Base-by-base conservation (phyloP, 2,329 filamentous ascomycete species). In the Venturia aucupariae region DNA sequence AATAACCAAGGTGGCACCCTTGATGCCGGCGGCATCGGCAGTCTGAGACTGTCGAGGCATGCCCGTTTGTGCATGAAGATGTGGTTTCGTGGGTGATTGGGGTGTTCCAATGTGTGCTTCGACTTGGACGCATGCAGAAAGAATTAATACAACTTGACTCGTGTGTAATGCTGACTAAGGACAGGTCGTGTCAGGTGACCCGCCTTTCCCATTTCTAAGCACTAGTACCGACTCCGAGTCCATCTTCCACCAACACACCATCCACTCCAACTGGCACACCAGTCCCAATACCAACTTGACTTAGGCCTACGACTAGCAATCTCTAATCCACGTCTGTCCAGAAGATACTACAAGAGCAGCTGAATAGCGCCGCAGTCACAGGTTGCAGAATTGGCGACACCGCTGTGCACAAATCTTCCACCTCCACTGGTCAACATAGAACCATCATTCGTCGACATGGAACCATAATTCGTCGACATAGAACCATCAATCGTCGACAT, bases 1-100 rank as follows among this genome's bases (percentile, higher is more conserved):
- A 71, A 99, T 81, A 57, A 99, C 83, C 63, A 99, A 86, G 0
- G 92, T 96, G 54, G 63, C 65, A 44, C 65, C 62, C 39, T 65
- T 64, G 48, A 64, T 46, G 38, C 46, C 44, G 27, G 30, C n/a
- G 27, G 32, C 42, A 24, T 42, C 41, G n/a, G 41, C 59, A 60
- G 59, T 41, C 59, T 60, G 35, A n/a, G 59, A 17, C 41, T 60
- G 59, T 27, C 59, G 38, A 41, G 59, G 59, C 59, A 60, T 60
- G 1, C 27, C 59, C 3, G 59, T 27, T 17, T 42, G 24, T 30
- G 59, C 59, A 60, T 41, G 59, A 38, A 60, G 59, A 44, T 11
- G 10, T 30, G 15, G 19, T 2, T 42, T 30, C n/a, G 41, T 7
- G 17, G n/a, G 4, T 42, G 35, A 24, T 44, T 35, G 19, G 27